A percentile compares a stretch with the other conserved stretches of the same genome.
Conservation (phyloP, 1,284 basidiomycete genomes). For the Leccinum solheimii region DNA sequence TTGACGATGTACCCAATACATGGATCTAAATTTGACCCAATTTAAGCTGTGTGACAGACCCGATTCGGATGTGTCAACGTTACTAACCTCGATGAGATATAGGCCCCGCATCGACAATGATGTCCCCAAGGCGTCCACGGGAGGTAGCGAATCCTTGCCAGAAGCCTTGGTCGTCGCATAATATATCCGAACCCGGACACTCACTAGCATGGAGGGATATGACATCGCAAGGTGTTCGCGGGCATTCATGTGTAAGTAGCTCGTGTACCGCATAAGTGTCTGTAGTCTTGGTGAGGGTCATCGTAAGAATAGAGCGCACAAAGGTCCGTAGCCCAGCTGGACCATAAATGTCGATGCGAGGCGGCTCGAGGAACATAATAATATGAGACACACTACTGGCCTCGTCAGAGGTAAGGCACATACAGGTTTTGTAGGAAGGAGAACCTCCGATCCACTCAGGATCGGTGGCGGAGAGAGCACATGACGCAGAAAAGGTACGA, state of each 20-base stretch:
- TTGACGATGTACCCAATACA: slow-evolving; percentile 82
- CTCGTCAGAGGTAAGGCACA: slow-evolving; percentile 1
- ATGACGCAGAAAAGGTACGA: slow-evolving; percentile 72
- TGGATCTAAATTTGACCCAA: slow-evolving; percentile 53
- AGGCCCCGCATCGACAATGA: slow-evolving; percentile 75
- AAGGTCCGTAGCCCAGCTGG: slow-evolving; percentile 81
- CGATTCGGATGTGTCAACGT: slow-evolving; percentile 1
- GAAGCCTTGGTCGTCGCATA: slow-evolving; percentile 62
- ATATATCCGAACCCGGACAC: slow-evolving; percentile 63
- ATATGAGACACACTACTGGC: not conserved
- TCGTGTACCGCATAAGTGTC: slow-evolving; percentile 83
- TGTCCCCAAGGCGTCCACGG: slow-evolving; percentile 40
- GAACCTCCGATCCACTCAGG: slow-evolving; percentile 34
- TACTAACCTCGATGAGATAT: slow-evolving; percentile 76
- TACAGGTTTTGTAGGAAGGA: slow-evolving; percentile 19
- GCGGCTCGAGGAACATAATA: slow-evolving; percentile 35
- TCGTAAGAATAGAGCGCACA: slow-evolving; percentile 68
- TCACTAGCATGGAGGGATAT: slow-evolving; percentile 67
- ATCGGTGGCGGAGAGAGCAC: slow-evolving; percentile 50
- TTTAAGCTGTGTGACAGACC: not conserved
- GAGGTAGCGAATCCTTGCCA: slow-evolving; percentile 61
- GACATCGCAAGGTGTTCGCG: slow-evolving; percentile 50
- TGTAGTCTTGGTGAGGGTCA: slow-evolving; percentile 66
- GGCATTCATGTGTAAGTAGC: slow-evolving; percentile 58
- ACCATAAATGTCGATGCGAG: slow-evolving; percentile 78